A percentile compares a stretch with the other conserved stretches of the same genome.
phyloP scores from a whole-genome alignment of 495 filamentous ascomycete genomes.

The Tuber melanosporum region DNA sequence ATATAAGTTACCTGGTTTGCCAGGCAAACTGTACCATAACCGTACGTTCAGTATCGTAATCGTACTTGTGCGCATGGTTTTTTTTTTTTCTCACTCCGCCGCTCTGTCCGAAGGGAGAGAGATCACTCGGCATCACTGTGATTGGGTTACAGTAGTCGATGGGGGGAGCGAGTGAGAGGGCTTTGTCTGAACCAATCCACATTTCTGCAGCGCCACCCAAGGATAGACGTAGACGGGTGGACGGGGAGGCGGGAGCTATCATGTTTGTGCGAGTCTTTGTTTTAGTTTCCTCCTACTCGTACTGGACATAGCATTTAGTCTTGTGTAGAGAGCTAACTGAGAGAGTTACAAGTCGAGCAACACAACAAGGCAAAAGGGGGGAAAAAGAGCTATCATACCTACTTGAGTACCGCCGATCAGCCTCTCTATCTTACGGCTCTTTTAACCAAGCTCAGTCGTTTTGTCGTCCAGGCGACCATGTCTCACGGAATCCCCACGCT shows the following conservation, averaged over 20 bases:
- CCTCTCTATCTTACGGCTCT: background rate
- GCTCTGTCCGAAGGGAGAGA: background rate
- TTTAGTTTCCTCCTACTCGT: background rate
- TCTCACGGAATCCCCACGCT: background rate
- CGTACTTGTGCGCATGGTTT: background rate
- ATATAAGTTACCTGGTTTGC: background rate
- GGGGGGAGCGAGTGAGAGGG: background rate
- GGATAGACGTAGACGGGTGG: background rate
- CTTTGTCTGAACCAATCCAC: background rate
- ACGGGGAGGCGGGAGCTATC: background rate
- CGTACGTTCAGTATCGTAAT: background rate
- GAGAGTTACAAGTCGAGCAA: background rate
- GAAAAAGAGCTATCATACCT: background rate
- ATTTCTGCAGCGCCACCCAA: background rate
- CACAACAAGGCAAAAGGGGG: background rate
- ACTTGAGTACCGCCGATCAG: background rate
- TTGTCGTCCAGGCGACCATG: background rate
- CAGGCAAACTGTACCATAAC: background rate
- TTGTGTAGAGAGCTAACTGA: background rate
- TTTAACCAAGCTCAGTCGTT: background rate
- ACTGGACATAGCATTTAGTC: background rate
- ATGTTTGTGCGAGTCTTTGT: background rate
- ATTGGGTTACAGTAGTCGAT: background rate
- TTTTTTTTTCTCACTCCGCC: background rate
- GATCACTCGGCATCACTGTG: background rate